Percentiles rank a stretch among this genome's conserved stretches.
These are phyloP conservation scores for Pichia norvegensis DNA, from an alignment of 1,139 yeast species.

Conservation along the genomic window DNA sequence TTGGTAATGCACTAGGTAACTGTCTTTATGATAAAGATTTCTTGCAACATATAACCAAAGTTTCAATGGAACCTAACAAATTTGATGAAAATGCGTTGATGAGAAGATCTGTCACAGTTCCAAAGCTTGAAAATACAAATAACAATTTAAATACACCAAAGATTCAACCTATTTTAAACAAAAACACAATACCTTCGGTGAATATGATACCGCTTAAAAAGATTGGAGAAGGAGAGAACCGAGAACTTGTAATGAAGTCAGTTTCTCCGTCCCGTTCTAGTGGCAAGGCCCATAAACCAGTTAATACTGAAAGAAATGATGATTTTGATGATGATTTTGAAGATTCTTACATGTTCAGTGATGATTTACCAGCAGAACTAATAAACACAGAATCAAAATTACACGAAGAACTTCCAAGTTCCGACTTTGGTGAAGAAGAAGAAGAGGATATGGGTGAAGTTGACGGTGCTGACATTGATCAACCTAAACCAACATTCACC, in stretches of 20 bases:
- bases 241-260: background rate
- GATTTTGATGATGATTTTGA: slow-evolving; percentile 29
- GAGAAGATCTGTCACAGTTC: slow-evolving; percentile 24
- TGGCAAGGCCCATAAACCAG: background rate
- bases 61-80: slow-evolving; percentile 42
- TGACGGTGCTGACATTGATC: slow-evolving; percentile 11
- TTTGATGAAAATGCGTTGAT: slow-evolving; percentile 42
- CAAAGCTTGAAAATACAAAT: slow-evolving; percentile 21
- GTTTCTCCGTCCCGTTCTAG: background rate
- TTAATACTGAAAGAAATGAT: slow-evolving; percentile 15
- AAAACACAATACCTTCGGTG: background rate
- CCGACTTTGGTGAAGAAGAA: slow-evolving; percentile 24
- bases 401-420: slow-evolving; percentile 15
- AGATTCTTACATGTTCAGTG: slow-evolving; percentile 62
- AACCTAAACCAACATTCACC: slow-evolving; percentile 1
- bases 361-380: slow-evolving; percentile 41
- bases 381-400: slow-evolving; percentile 1
- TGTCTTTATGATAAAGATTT: slow-evolving; percentile 69
- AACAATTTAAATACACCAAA: background rate
- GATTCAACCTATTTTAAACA: too few relatives aligned
- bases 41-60: slow-evolving; percentile 46
- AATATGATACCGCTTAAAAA: background rate
- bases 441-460: slow-evolving; percentile 19
- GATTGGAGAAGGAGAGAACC: background rate
- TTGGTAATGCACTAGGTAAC: slow-evolving; percentile 75